Evolutionary conservation across 257 asterid species (phyloP), one percentile per base, ranked within the genome.

Genomic region (Cruciata laevipes): DNA sequence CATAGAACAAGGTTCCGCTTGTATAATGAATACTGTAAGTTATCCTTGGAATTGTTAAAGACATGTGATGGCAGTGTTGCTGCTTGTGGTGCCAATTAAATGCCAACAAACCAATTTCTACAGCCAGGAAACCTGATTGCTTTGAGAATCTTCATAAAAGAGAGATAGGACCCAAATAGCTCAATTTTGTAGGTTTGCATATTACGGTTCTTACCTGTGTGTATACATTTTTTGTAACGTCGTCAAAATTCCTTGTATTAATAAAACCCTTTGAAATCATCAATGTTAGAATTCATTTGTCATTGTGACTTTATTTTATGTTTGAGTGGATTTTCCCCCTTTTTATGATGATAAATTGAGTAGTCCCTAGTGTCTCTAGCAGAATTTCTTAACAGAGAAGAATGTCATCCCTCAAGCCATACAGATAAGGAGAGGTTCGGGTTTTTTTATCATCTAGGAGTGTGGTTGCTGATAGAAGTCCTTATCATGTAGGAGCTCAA

Each of bases 11-110:
- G 21, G 40, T n/a, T 21, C 56, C 6, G 68, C 55, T 60, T 14
- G 33, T 53, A 70, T 52, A 68, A 74, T 30, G 24, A 44, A 42
- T 14, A 51, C 75, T 49, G 68, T 63, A 73, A 69, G 61, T 71
- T 24, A 66, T 35, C 53, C 13, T 57, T 47, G 75, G 77, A 63
- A 47, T 49, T 64, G 5, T 37, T 58, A 42, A 53, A 30, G 12
- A 71, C 73, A 75, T 63, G 74, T 69, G 53, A 69, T 42, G 61
- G 67, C 11, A 65, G 18, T 32, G 44, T 66, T 37, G 52, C 30
- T 62, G 77, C 80, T 72, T 74, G 77, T 70, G 83, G 86, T 71
- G 70, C 66, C 72, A 77, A 72, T 38, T 23, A 72, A 69, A 69
- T 55, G 70, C 69, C 65, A n/a, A 57, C 73, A 23, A 53, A 44